Evolutionary conservation across 2,329 filamentous ascomycete genomes (phyloP).

Genomic region (Pseudocercospora cruenta): DNA sequence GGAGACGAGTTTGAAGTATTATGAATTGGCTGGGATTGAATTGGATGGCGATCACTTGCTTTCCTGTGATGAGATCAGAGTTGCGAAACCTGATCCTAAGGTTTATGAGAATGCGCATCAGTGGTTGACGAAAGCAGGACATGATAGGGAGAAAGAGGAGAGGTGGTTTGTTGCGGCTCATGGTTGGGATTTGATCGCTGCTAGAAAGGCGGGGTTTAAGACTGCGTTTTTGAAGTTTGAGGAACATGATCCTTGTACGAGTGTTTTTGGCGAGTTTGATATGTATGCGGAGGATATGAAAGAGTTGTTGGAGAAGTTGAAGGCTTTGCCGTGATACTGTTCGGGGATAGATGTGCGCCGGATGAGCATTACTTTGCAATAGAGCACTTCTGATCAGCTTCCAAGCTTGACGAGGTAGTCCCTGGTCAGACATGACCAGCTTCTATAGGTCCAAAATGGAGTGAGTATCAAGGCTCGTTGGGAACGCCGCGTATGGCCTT

Average conservation of each 20-base stretch:
- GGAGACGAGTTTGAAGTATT: conserved; percentile 36
- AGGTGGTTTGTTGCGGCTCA: conserved; percentile 39
- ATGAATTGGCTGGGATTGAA: conserved; percentile 32
- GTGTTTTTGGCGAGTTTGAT: conserved; percentile 39
- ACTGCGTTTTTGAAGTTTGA: conserved; percentile 37
- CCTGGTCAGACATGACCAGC: not conserved
- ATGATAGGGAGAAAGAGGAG: conserved; percentile 29
- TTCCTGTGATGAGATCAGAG: conserved; percentile 35
- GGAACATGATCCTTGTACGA: conserved; percentile 36
- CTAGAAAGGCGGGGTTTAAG: conserved; percentile 38
- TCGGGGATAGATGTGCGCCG: not conserved
- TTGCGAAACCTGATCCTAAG: conserved; percentile 35
- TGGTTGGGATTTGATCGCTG: conserved; percentile 36
- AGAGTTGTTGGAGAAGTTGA: conserved; percentile 37
- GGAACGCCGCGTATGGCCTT: too few relatives aligned
- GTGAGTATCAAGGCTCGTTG: not conserved
- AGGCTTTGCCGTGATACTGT: conserved; percentile 9
- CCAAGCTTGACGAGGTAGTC: not conserved
- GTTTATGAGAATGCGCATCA: conserved; percentile 34
- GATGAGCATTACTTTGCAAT: too few relatives aligned
- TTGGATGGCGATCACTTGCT: conserved; percentile 35
- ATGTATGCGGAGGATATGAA: conserved; percentile 34
- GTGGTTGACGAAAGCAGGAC: conserved; percentile 28
- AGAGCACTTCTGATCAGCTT: too few relatives aligned
- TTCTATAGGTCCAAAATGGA: not conserved